Conservation (phyloP, 2,329 filamentous ascomycete genomes). For the Fusarium guadeloupense region DNA sequence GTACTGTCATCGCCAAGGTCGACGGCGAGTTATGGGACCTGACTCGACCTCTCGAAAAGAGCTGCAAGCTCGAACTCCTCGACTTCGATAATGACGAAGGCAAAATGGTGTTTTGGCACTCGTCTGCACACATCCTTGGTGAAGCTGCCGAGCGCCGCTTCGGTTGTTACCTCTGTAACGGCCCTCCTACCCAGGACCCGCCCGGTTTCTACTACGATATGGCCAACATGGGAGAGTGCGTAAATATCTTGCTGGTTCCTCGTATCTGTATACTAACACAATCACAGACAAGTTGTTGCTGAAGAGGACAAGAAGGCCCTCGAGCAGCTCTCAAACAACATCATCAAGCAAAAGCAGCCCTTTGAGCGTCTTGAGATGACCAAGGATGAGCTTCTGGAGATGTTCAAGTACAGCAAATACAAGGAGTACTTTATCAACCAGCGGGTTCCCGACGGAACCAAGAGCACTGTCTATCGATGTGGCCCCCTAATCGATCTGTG, state of each 20-base stretch:
- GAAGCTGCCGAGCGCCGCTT: conserved; percentile 92
- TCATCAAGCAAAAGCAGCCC: conserved; percentile 95
- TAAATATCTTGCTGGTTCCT: not conserved
- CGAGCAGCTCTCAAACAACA: conserved; percentile 80
- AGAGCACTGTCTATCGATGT: conserved; percentile 92
- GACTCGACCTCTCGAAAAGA: conserved; percentile 86
- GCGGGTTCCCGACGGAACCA: conserved; percentile 79
- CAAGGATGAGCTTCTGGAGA: conserved; percentile 91
- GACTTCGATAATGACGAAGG: conserved; percentile 74
- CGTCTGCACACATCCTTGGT: conserved; percentile 93
- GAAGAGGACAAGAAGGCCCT: conserved; percentile 86
- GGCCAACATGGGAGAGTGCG: conserved; percentile 64
- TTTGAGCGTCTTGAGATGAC: conserved; percentile 90
- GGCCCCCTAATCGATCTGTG: conserved; percentile 95
- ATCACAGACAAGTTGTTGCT: conserved; percentile 74
- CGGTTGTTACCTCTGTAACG: conserved; percentile 91
- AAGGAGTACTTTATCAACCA: conserved; percentile 93
- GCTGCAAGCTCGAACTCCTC: conserved; percentile 84
- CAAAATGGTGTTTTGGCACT: conserved; percentile 98
- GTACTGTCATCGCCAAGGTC: conserved; percentile 85
- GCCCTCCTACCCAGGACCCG: conserved; percentile 82
- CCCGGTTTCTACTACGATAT: conserved; percentile 97
- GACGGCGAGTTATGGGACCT: conserved; percentile 92
- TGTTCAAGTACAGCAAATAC: conserved; percentile 98
- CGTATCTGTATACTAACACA: conserved; percentile 26